Conservation (phyloP, 139 green algal genomes). For the Desmodesmus armatus region DNA sequence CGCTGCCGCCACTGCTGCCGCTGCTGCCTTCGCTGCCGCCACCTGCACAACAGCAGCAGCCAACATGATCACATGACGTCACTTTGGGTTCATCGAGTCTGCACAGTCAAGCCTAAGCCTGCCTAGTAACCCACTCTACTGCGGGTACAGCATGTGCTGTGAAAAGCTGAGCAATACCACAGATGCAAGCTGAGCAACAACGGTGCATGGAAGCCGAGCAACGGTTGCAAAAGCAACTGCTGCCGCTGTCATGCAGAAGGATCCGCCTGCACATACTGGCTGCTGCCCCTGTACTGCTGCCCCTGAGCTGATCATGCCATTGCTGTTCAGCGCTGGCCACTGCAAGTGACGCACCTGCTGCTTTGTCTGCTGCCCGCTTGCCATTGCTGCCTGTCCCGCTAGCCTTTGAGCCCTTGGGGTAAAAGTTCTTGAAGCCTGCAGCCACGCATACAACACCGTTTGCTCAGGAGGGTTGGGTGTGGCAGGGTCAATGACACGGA, state of each 20-base stretch:
- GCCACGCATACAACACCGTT: not conserved
- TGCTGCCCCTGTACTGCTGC: too few relatives aligned
- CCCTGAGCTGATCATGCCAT: too few relatives aligned
- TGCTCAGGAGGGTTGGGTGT: not conserved
- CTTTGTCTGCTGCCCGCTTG: not conserved
- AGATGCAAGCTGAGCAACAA: not conserved
- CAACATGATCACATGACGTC: too few relatives aligned
- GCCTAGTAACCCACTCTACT: not conserved
- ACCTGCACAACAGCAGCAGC: not conserved
- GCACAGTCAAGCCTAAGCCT: too few relatives aligned
- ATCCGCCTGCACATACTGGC: not conserved
- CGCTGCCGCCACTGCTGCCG: not conserved
- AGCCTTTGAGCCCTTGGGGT: conserved; percentile 50
- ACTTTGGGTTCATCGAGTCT: too few relatives aligned
- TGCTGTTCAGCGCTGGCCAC: too few relatives aligned
- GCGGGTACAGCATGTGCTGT: not conserved
- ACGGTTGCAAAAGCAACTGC: not conserved
- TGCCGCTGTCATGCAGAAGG: not conserved
- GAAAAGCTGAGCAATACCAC: not conserved
- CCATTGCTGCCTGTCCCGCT: not conserved
- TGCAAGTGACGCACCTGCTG: not conserved
- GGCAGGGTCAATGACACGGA: not conserved
- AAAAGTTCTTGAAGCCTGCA: conserved; percentile 70
- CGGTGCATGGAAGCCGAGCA: not conserved
- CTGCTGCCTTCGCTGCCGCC: not conserved